These are phyloP conservation scores for Nakazawaea wyomingensis DNA, from an alignment of 805 yeast genomes.

Conservation along the genomic window DNA sequence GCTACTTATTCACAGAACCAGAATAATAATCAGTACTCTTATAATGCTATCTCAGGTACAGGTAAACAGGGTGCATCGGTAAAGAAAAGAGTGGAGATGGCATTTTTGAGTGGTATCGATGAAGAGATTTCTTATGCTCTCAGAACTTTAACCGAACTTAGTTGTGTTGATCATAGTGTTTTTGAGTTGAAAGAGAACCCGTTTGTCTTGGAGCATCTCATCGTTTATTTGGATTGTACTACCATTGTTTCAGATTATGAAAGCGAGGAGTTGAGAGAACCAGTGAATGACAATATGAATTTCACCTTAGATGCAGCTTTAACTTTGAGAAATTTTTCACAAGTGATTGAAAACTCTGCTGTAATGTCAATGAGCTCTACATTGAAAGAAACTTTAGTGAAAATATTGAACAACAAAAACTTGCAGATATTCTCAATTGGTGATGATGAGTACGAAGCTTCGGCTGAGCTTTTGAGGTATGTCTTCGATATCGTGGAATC, in stretches of 20 bases:
- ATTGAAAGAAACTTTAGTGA: constrained; percentile 41
- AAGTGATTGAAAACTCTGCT: constrained; percentile 80
- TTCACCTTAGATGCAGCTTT: constrained; percentile 46
- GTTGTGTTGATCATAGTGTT: constrained; percentile 32
- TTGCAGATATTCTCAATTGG: constrained; percentile 24
- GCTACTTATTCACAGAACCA: constrained; percentile 16
- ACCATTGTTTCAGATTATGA: constrained; percentile 9
- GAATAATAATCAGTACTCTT: constrained; percentile 23
- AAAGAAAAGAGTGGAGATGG: constrained; percentile 61
- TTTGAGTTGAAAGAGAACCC: constrained; percentile 37
- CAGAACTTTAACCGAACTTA: constrained; percentile 43
- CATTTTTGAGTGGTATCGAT: constrained; percentile 58
- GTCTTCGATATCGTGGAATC: constrained; percentile 79
- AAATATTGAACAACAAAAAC: constrained; percentile 31
- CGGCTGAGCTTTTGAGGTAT: constrained; percentile 60
- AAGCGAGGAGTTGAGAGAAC: constrained; percentile 5
- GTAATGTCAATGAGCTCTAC: constrained; percentile 52
- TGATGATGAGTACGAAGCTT: constrained; percentile 25
- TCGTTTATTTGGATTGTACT: constrained; percentile 26
- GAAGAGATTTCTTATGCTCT: constrained; percentile 73
- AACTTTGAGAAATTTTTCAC: constrained; percentile 74
- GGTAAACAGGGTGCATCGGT: constrained; percentile 54
- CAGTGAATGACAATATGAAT: constrained; percentile 8
- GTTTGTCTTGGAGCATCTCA: constrained; percentile 36
- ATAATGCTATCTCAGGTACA: constrained; percentile 27